Base-by-base conservation (phyloP, 805 yeast genomes). In the Schwanniomyces vanrijiae region DNA sequence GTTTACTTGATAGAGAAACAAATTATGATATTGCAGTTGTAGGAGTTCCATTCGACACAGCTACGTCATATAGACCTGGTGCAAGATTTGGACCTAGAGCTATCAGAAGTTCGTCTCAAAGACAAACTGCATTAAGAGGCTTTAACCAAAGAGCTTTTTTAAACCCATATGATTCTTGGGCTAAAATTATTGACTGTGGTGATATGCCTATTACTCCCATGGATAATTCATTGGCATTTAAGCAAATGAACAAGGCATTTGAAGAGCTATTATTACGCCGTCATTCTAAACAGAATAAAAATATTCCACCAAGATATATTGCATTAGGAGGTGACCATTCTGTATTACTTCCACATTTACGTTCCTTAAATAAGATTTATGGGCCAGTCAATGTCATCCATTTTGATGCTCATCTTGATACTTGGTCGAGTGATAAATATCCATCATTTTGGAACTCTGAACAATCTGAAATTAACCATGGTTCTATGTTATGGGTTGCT, bases 271-370 rank as follows among this genome's bases (percentile, higher is more conserved):
- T 86, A 44, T 61, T 79, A 38, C 60, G 67, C 18, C 66, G 74
- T 52, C 53, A 61, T 5, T 47, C 70, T 1, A 41, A 46, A 13
- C 51, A 63, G 39, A 42, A 56, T 10, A 34, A 50, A 25, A 33
- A 41, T 2, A 58, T 66, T 4, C 78, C 82, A 7, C 91, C 94
- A 18, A 71, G 87, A 49, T 74, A 83, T 35, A 79, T 88, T 16
- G 83, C 88, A 0, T 70, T 88, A 22, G 96, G 96, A 9, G 96
- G 96, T 37, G 96, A 88, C 60, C 96, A 88, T 64, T 82, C 90
- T 2, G 79, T 88, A 26, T 74, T 86, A 37, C 71, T 88, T 44
- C 90, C 92, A 2, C 88, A 85, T 51, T 65, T 87, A 49, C 73
- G 95, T 54, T 84, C 88, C 0, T 71, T 86, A 46, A 62, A 78